Evolutionary conservation across 1,284 basidiomycete genomes (phyloP).

Genomic region (Sporisorium sorghi): DNA sequence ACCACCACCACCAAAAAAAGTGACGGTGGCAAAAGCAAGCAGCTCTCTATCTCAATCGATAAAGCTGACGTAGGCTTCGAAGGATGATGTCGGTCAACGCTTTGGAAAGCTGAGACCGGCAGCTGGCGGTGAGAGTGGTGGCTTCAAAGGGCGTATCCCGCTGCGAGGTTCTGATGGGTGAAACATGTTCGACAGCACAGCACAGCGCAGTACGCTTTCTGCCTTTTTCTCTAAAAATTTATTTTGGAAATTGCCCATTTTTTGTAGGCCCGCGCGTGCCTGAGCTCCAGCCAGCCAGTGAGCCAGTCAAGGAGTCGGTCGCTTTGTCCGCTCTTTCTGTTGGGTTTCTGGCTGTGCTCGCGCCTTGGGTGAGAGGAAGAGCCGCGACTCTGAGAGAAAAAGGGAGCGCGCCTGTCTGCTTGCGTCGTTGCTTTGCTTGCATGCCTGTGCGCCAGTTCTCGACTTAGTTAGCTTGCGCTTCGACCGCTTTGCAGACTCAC

Average conservation of each 20-base stretch:
- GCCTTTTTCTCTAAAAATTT: no score
- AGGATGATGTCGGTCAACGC: no score
- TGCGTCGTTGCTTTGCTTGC: conserved; percentile 21
- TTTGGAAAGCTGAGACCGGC: no score
- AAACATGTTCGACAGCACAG: neutral
- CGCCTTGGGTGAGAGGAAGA: neutral
- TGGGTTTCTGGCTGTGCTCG: neutral
- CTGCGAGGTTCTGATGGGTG: no score
- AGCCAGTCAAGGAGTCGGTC: neutral
- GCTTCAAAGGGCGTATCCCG: no score
- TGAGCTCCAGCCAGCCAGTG: neutral
- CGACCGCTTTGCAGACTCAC: conserved; percentile 3
- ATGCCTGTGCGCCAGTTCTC: conserved; percentile 16
- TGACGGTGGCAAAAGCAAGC: no score
- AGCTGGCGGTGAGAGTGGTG: no score
- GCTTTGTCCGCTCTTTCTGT: neutral
- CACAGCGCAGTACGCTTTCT: neutral
- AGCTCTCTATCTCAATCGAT: no score
- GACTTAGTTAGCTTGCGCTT: conserved; percentile 10
- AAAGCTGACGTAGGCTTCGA: no score
- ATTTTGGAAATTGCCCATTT: neutral
- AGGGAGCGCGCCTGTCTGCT: conserved; percentile 11
- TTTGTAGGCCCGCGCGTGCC: conserved; percentile 6
- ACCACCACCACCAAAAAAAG: no score
- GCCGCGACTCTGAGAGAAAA: neutral